A percentile compares a stretch with the other conserved stretches of the same genome.
Conservation (phyloP, 345 rosid species). For the Toxicodendron radicans region DNA sequence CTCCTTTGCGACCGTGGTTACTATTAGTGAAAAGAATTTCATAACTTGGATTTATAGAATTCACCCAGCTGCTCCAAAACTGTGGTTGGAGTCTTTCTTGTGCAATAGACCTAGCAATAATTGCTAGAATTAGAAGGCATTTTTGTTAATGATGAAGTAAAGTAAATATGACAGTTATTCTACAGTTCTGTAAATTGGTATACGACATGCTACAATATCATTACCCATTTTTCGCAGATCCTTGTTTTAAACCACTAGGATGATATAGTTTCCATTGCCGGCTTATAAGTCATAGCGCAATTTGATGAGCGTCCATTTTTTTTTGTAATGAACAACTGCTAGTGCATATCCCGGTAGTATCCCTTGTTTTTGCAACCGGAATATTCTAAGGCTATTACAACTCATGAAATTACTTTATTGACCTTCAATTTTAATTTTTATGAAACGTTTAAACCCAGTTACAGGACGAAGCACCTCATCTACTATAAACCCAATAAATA, state of each 20-base stretch:
- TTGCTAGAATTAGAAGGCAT: conserved; percentile 6
- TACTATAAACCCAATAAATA: no score
- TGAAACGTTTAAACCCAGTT: no score
- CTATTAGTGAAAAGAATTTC: conserved; percentile 61
- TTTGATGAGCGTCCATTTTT: no score
- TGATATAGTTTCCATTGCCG: no score
- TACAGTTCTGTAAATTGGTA: conserved; percentile 3
- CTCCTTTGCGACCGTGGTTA: conserved; percentile 63
- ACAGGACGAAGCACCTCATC: no score
- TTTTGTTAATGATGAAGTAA: neutral
- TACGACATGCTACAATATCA: neutral
- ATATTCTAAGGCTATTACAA: no score
- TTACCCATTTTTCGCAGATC: neutral
- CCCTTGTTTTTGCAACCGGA: no score
- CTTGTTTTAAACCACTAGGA: neutral
- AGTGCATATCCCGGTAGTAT: no score
- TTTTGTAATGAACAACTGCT: no score
- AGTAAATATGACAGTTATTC: neutral
- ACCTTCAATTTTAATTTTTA: no score
- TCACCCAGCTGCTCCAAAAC: conserved; percentile 67
- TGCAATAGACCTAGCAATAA: conserved; percentile 13
- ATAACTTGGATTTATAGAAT: conserved; percentile 50
- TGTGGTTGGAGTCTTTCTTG: conserved; percentile 50
- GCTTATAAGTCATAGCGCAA: no score
- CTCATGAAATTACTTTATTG: no score